Evolutionary conservation across 441 rosid genomes (phyloP), one percentile per base, ranked within the genome.

Genomic region (Melastoma candidum): DNA sequence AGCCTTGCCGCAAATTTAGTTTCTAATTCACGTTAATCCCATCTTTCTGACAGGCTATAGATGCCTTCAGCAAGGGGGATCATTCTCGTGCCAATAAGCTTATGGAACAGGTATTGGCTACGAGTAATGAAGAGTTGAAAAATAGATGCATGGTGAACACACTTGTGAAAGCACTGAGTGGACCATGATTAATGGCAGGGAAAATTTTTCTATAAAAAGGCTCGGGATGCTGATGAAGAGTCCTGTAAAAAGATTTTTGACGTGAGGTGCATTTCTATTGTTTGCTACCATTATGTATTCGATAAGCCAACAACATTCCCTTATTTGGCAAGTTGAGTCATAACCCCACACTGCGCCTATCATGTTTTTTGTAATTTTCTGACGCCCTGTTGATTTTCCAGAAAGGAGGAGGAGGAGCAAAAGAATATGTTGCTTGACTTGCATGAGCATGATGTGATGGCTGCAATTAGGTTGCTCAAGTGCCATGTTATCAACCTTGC

Each of bases 171-270:
- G 36, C 43, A 44, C 8, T 52, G 12, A 2, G 3, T 29, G 2
- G 25, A 36, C 27, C 49, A 11, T 53, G 8, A 36, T 7, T 25
- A 12, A 52, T 52, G 46, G 22, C 25, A 81, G 92, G 92, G 85
- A 55, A 78, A 69, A 44, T 67, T 70, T 63, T 77, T 70, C 36
- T 66, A 68, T 53, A 55, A 72, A 57, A 84, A 67, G 66, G 85
- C 82, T 43, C 67, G 71, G 48, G 80, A 81, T 58, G 80, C 74
- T 26, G 80, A 79, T 67, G 74, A 77, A 54, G 73, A 57, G 68
- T 84, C 85, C 46, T 9, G 58, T 36, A 60, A 76, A 59, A 81
- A 77, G 74, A 66, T 84, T 44, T 25, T 77, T 46, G 76, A 69
- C 56, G 43, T 68, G 67, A 78, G 78, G 87, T 84, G 56, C 12